Conservation (phyloP, 139 green algal genomes). For the Haematococcus sp. region DNA sequence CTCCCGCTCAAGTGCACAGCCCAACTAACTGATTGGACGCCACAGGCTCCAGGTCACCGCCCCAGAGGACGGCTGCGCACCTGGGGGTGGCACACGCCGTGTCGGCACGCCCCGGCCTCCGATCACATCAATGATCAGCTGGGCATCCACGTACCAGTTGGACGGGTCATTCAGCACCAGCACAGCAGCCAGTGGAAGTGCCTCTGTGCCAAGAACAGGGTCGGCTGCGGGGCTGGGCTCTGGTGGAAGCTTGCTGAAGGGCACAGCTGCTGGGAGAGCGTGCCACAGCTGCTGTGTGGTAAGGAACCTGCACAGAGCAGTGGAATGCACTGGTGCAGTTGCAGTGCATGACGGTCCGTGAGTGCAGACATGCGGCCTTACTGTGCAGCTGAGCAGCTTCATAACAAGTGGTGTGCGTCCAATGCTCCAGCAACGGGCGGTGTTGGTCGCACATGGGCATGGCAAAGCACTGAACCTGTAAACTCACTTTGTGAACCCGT, state of each 20-base stretch:
- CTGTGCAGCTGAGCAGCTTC: no score
- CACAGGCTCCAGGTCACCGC: no score
- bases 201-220: constrained; percentile 37
- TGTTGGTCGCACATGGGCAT: no score
- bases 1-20: no score
- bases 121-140: constrained; percentile 68
- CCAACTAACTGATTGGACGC: no score
- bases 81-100: constrained; percentile 5
- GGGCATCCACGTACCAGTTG: constrained; percentile 68
- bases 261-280: constrained; percentile 44
- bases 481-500: constrained; percentile 62
- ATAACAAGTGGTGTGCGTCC: no score
- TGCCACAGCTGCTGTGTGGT: constrained; percentile 46
- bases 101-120: constrained; percentile 38
- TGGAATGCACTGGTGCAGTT: background rate
- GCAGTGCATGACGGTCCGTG: no score
- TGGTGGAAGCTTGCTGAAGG: constrained; percentile 40
- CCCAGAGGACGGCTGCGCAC: no score
- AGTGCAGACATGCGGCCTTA: no score
- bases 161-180: constrained; percentile 72
- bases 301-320: background rate
- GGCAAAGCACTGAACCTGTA: no score
- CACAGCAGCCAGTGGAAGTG: constrained; percentile 53
- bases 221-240: constrained; percentile 6
- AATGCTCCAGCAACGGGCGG: no score